phyloP scores from a whole-genome alignment of 139 green algal genomes.

The Gonium pectorale region DNA sequence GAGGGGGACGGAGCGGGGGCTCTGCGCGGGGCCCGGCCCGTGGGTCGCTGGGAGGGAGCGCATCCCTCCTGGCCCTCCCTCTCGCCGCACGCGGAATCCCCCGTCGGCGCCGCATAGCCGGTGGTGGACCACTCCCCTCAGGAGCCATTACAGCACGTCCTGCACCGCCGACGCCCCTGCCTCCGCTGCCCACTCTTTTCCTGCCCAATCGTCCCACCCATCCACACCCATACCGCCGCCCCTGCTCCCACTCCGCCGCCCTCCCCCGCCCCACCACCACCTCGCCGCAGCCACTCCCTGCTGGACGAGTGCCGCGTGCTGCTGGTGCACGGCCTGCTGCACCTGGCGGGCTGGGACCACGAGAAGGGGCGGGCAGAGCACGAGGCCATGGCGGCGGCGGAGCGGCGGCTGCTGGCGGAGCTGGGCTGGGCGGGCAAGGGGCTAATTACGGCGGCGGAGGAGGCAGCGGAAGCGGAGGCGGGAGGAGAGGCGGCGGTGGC shows the following conservation, averaged over 20 bases:
- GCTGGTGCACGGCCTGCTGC: constrained; percentile 95
- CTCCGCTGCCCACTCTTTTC: background rate
- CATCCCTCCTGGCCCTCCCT: too few species aligned
- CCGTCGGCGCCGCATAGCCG: too few species aligned
- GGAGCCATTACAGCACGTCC: background rate
- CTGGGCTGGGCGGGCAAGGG: constrained; percentile 84
- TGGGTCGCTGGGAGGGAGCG: too few species aligned
- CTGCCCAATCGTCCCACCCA: too few species aligned
- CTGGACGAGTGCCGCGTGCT: constrained; percentile 88
- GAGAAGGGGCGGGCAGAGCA: constrained; percentile 77
- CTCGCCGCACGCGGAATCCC: too few species aligned
- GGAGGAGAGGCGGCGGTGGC: background rate
- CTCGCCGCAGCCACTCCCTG: constrained; percentile 67
- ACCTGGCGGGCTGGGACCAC: constrained; percentile 93
- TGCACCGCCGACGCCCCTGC: too few species aligned
- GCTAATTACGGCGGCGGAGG: constrained; percentile 70
- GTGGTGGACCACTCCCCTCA: background rate
- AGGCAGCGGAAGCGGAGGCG: background rate
- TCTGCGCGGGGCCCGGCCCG: too few species aligned
- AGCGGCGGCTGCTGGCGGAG: constrained; percentile 71
- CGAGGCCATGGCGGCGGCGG: constrained; percentile 77
- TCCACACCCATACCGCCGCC: too few species aligned
- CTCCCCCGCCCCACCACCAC: background rate
- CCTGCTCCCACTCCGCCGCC: background rate
- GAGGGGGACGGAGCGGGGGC: background rate